Evolutionary conservation across 2,329 filamentous ascomycete species (phyloP), one percentile per base, ranked within the genome.

Genomic region (Colletotrichum aenigma): DNA sequence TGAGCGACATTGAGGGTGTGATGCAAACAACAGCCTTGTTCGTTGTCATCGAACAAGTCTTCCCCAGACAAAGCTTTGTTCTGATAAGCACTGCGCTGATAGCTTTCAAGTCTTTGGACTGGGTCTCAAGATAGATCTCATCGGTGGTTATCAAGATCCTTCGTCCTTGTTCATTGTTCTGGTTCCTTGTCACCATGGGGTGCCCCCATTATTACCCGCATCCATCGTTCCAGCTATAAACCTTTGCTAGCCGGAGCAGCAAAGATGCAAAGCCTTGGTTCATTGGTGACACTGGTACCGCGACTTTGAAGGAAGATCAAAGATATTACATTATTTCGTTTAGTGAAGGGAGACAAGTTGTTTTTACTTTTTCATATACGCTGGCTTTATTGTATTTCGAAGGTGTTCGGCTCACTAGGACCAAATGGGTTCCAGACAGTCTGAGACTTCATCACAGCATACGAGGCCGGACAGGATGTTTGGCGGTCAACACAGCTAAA

Each of bases 21-120:
- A 13, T 6, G 1, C n/a, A 52, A 2, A 52, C 12, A 1, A 0
- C n/a, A 52, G n/a, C n/a, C 0, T 13, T 52, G n/a, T 52, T 52
- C 43, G 0, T 52, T 3, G 1, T 21, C n/a, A 24, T 52, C 0
- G 43, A 52, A 52, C 43, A 52, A 52, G n/a, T 3, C 43, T 52
- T 13, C 4, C 10, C 6, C 7, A 3, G 6, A 52, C 43, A 52
- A 52, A 13, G 43, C 43, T 52, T 52, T 52, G 43, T 13, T 52
- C 43, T 21, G 10, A 21, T 21, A 7, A 52, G 10, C n/a, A 52
- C n/a, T 1, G n/a, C 43, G 43, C 43, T 52, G 43, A 24, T n/a
- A 52, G 43, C 43, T 12, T 24, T 52, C 43, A 1, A 21, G 43
- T 52, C 43, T 52, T 52, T 52, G 43, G n/a, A 13, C 12, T 24